Percentiles rank a stretch among this genome's conserved stretches.
Evolutionary conservation across 306 rosid genomes (phyloP).

Genomic region (Begonia peltatifolia): DNA sequence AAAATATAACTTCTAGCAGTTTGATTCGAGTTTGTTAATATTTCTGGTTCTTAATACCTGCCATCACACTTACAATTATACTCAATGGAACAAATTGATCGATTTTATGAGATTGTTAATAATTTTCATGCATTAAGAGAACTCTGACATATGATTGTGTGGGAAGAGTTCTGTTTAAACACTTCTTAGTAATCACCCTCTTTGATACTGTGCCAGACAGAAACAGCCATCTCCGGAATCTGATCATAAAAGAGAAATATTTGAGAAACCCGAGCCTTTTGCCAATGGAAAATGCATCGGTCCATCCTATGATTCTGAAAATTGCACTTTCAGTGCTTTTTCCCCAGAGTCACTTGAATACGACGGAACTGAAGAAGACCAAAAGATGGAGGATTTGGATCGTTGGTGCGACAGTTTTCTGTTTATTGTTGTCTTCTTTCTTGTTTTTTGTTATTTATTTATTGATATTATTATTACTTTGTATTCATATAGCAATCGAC

Average conservation of each 20-base stretch:
- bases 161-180: no score
- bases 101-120: no score
- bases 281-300: slow-evolving; percentile 65
- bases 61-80: no score
- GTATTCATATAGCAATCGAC: slow-evolving; percentile 41
- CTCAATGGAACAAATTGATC: no score
- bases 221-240: slow-evolving; percentile 78
- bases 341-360: slow-evolving; percentile 68
- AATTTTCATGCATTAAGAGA: no score
- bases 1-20: no score
- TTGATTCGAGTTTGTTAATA: no score
- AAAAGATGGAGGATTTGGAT: slow-evolving; percentile 29
- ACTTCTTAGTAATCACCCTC: background rate
- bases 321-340: slow-evolving; percentile 38
- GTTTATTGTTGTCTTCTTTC: background rate
- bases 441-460: background rate
- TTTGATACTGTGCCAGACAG: slow-evolving; percentile 22
- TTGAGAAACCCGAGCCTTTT: slow-evolving; percentile 45
- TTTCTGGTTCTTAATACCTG: no score
- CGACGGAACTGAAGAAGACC: slow-evolving; percentile 46
- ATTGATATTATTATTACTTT: slow-evolving; percentile 1
- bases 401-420: slow-evolving; percentile 30
- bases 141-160: no score
- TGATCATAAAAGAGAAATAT: slow-evolving; percentile 40
- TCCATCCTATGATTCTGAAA: slow-evolving; percentile 36